Percentiles rank a stretch among this genome's conserved stretches.
Evolutionary conservation across 2,329 filamentous ascomycete species (phyloP).

Genomic region (Conoideocrella luteorostrata): DNA sequence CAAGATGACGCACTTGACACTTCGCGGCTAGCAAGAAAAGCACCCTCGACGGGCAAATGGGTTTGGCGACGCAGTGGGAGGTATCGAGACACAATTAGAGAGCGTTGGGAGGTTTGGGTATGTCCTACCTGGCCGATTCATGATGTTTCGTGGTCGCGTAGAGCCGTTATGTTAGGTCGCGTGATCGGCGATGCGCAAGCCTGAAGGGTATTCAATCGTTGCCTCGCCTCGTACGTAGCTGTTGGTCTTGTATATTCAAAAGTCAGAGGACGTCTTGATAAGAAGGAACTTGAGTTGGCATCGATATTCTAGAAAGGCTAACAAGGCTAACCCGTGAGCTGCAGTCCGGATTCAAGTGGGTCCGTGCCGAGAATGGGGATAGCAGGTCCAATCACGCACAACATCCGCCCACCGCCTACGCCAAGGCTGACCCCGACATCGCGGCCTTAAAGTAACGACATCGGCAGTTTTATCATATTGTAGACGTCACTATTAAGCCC

Average conservation of each 20-base stretch:
- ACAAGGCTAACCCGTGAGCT: slow-evolving; percentile 17
- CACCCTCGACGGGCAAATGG: not conserved
- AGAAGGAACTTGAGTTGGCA: slow-evolving; percentile 2
- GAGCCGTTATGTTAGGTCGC: not conserved
- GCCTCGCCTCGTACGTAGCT: not conserved
- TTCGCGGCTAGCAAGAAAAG: not conserved
- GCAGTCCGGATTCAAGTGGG: slow-evolving; percentile 33
- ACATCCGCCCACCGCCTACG: not conserved
- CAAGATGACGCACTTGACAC: not conserved
- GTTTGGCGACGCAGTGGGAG: not conserved
- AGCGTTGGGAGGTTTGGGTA: slow-evolving; percentile 16
- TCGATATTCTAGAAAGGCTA: slow-evolving; percentile 16
- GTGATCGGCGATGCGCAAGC: not conserved
- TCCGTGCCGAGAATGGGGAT: slow-evolving; percentile 27
- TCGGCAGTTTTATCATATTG: not conserved
- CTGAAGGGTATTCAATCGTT: not conserved
- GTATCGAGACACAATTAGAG: slow-evolving; percentile 10
- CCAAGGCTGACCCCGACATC: slow-evolving; percentile 21
- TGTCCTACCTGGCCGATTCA: slow-evolving; percentile 56
- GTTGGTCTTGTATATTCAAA: not conserved
- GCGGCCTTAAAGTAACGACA: too few species aligned
- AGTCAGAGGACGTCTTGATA: slow-evolving; percentile 1
- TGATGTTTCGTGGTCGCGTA: slow-evolving; percentile 27
- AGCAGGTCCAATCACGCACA: slow-evolving; percentile 21
- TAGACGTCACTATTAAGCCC: too few species aligned